Evolutionary conservation across 1,284 basidiomycete genomes (phyloP).

Genomic region (Omphalotus olearius): DNA sequence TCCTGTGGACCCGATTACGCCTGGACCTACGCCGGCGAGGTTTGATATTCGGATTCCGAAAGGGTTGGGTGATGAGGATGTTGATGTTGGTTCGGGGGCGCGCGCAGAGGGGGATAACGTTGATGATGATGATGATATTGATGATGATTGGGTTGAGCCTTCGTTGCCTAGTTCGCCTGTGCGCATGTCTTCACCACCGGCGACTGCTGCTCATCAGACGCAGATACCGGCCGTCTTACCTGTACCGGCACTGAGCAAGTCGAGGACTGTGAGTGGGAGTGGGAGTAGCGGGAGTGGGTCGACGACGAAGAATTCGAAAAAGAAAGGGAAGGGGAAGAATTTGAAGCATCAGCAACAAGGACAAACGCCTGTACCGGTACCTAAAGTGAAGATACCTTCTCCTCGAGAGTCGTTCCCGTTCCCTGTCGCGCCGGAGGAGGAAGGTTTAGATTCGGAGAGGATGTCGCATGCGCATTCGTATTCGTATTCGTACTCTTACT

Average conservation of each 20-base stretch:
- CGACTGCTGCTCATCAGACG: slow-evolving; percentile 21
- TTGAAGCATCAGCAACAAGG: no score
- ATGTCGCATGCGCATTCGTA: slow-evolving; percentile 14
- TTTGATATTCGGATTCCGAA: slow-evolving; percentile 34
- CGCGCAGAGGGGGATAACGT: slow-evolving; percentile 26
- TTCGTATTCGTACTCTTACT: slow-evolving; percentile 6
- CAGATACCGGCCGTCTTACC: slow-evolving; percentile 12
- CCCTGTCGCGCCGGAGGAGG: slow-evolving; percentile 35
- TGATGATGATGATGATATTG: slow-evolving; percentile 43
- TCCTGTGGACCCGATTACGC: slow-evolving; percentile 59
- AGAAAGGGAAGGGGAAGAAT: neutral
- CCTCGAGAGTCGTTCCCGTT: slow-evolving; percentile 54
- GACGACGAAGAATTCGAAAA: slow-evolving; percentile 26
- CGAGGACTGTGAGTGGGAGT: slow-evolving; percentile 23
- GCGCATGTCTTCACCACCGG: slow-evolving; percentile 27
- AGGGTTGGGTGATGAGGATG: slow-evolving; percentile 26
- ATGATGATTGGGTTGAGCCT: slow-evolving; percentile 66
- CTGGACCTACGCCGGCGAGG: slow-evolving; percentile 43
- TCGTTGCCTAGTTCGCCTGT: slow-evolving; percentile 31
- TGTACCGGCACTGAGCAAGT: slow-evolving; percentile 18
- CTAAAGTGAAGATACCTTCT: slow-evolving; percentile 31
- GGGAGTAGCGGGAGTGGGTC: slow-evolving; percentile 21
- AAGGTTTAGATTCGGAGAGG: slow-evolving; percentile 32
- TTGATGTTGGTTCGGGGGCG: slow-evolving; percentile 18
- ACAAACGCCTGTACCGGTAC: slow-evolving; percentile 38